phyloP scores from a whole-genome alignment of 257 asterid species.

The Rubia yunnanensis region DNA sequence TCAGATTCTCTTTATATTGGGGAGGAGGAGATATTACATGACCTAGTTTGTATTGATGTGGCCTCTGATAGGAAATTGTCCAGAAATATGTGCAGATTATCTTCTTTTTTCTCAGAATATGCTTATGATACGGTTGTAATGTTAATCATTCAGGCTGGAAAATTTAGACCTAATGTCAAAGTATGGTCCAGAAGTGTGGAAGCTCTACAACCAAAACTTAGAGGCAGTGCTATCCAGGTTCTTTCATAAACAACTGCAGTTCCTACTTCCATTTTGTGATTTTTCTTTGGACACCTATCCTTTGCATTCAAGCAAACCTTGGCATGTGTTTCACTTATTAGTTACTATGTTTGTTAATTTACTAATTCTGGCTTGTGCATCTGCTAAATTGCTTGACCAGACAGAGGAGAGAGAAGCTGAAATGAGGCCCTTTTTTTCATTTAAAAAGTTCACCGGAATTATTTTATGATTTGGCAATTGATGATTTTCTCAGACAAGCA shows the following conservation, averaged over 20 bases:
- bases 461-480: background rate
- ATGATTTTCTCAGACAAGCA: background rate
- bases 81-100: too few species aligned
- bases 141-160: slow-evolving; percentile 55
- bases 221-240: slow-evolving; percentile 84
- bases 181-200: slow-evolving; percentile 96
- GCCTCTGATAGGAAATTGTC: background rate
- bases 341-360: background rate
- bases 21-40: background rate
- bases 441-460: background rate
- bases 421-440: background rate
- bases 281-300: background rate
- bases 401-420: background rate
- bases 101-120: background rate
- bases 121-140: background rate
- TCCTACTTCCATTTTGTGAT: background rate
- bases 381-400: background rate
- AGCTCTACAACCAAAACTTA: slow-evolving; percentile 67
- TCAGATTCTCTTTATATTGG: background rate
- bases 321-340: background rate
- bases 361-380: background rate
- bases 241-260: background rate
- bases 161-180: slow-evolving; percentile 84
- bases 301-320: background rate
- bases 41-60: background rate